Evolutionary conservation across 2,329 filamentous ascomycete species (phyloP).

Genomic region (Colletotrichum liriopes): DNA sequence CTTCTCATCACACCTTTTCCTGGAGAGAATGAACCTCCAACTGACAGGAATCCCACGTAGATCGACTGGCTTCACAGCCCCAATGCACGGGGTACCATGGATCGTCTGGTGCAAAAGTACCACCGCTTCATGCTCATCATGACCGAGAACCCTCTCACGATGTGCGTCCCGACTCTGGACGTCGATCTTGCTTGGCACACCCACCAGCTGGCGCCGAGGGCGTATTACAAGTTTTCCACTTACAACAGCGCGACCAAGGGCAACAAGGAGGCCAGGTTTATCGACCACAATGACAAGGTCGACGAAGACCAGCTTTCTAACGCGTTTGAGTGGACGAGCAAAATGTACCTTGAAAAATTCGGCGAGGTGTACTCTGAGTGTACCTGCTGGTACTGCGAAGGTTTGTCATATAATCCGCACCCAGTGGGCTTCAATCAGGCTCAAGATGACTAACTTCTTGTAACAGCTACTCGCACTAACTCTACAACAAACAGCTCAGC

Average conservation of each 20-base stretch:
- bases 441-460: neutral
- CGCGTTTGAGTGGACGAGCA: constrained; percentile 81
- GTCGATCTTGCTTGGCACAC: constrained; percentile 87
- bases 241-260: constrained; percentile 23
- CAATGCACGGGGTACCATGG: constrained; percentile 74
- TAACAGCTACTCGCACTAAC: constrained; percentile 67
- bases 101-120: constrained; percentile 76
- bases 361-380: constrained; percentile 81
- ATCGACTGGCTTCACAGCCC: constrained; percentile 87
- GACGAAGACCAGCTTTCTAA: constrained; percentile 75
- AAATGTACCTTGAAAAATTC: constrained; percentile 76
- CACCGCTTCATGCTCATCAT: constrained; percentile 75
- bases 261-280: constrained; percentile 67
- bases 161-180: constrained; percentile 80
- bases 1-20: neutral
- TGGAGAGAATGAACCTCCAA: neutral
- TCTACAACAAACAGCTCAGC: constrained; percentile 65
- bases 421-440: neutral
- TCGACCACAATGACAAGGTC: constrained; percentile 90
- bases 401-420: constrained; percentile 42
- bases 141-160: constrained; percentile 57
- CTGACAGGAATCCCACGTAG: constrained; percentile 33
- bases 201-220: constrained; percentile 77
- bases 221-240: constrained; percentile 75
- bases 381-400: constrained; percentile 89